These are phyloP conservation scores for Periconia sp. DNA, from an alignment of 2,329 filamentous ascomycete genomes.

Conservation along the genomic window DNA sequence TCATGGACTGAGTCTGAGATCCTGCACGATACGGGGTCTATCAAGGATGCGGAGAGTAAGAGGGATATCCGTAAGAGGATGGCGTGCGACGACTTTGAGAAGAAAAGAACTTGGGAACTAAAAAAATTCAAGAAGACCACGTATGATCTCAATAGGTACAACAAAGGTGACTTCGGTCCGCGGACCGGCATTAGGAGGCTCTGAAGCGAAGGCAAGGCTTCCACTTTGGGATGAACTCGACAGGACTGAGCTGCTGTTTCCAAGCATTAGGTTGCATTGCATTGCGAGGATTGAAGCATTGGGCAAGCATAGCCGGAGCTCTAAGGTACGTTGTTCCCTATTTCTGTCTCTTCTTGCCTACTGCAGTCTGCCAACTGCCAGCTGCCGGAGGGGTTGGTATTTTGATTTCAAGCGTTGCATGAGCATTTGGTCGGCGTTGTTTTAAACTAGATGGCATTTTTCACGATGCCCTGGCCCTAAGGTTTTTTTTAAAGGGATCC, in stretches of 20 bases:
- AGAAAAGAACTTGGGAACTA: constrained; percentile 38
- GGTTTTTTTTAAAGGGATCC: too few species aligned
- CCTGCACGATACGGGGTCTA: constrained; percentile 27
- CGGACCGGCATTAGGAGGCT: constrained; percentile 41
- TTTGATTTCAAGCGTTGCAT: neutral
- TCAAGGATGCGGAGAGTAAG: constrained; percentile 22
- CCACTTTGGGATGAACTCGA: too few species aligned
- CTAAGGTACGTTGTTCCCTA: neutral
- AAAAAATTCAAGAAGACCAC: constrained; percentile 42
- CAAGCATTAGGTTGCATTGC: constrained; percentile 1
- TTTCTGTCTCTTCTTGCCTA: neutral
- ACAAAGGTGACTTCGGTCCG: constrained; percentile 45
- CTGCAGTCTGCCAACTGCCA: neutral
- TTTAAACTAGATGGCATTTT: neutral
- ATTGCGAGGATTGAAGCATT: constrained; percentile 2
- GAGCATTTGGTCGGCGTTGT: neutral
- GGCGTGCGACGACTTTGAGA: constrained; percentile 32
- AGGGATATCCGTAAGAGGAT: constrained; percentile 31
- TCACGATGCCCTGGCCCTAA: neutral
- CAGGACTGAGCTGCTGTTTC: neutral
- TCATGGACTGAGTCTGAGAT: constrained; percentile 35
- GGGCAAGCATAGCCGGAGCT: neutral
- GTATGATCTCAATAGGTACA: constrained; percentile 41
- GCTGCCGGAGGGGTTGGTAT: neutral
- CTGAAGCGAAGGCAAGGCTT: too few species aligned